These are phyloP conservation scores for Hypsizygus ulmarius DNA, from an alignment of 1,284 basidiomycete genomes.

Conservation along the genomic window DNA sequence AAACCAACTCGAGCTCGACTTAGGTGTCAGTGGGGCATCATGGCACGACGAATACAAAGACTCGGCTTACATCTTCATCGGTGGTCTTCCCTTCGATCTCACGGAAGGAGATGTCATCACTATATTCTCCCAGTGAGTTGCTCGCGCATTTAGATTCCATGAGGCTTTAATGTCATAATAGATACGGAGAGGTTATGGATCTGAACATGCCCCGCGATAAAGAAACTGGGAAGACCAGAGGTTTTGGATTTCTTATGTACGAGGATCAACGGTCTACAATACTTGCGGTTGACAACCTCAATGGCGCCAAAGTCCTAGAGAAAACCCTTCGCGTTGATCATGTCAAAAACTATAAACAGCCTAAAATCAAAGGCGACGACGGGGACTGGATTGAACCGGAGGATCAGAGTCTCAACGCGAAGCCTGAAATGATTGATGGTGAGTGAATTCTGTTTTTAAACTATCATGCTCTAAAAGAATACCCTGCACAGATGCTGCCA, in stretches of 20 bases:
- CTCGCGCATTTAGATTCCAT: background rate
- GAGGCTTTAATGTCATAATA: slow-evolving; percentile 30
- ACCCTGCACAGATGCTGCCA: slow-evolving; percentile 42
- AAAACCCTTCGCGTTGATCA: slow-evolving; percentile 92
- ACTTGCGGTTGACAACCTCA: slow-evolving; percentile 97
- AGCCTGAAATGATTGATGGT: slow-evolving; percentile 71
- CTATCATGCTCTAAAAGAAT: slow-evolving; percentile 3
- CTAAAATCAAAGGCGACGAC: slow-evolving; percentile 75
- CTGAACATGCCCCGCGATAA: slow-evolving; percentile 93
- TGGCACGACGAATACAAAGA: slow-evolving; percentile 99
- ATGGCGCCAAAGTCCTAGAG: slow-evolving; percentile 88
- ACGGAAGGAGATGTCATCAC: slow-evolving; percentile 98
- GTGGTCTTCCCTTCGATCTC: slow-evolving; percentile 81
- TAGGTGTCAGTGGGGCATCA: slow-evolving; percentile 73
- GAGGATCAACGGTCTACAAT: slow-evolving; percentile 96
- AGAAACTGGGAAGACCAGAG: slow-evolving; percentile 82
- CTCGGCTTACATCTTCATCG: slow-evolving; percentile 93
- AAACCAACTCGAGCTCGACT: slow-evolving; percentile 88
- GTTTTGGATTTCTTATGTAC: slow-evolving; percentile 99
- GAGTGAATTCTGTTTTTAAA: slow-evolving; percentile 22
- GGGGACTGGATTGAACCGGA: slow-evolving; percentile 90
- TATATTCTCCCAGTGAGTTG: slow-evolving; percentile 94
- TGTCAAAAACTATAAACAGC: slow-evolving; percentile 91
- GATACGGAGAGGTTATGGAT: slow-evolving; percentile 95
- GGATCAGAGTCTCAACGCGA: slow-evolving; percentile 82